Base-by-base conservation (phyloP, 805 yeast species). In the Millerago galiae region DNA sequence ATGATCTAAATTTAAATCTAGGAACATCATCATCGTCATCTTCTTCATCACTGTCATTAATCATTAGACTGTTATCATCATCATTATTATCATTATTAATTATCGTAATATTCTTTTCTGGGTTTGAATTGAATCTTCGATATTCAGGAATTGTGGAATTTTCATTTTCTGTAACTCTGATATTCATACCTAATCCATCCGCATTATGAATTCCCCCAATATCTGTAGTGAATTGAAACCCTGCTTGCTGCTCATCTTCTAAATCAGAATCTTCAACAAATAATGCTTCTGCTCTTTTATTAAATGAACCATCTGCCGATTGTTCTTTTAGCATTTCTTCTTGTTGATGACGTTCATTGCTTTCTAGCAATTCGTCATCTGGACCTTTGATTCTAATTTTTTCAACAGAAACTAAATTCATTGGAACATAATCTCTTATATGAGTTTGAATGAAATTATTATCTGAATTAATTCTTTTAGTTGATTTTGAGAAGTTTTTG, bases 401-500 rank as follows among this genome's bases (percentile, higher is more conserved):
- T 26, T 42, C 42, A 4, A 38, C 16, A 9, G 25, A 24, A 17
- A 38, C 26, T 5, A 37, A n/a, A 16, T 35, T 37, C 39, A 38
- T 35, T 12, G 39, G 40, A 4, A 42, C 45, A 29, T 42, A 42
- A n/a, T 34, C 29, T 13, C 41, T 35, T n/a, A 45, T 31, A 17
- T 47, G 43, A 3, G 69, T 55, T 12, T 60, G 52, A 21, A 59
- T 38, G 5, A 58, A 59, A 13, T 49, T 50, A 34, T 53, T 56
- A 3, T 47, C 45, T 13, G 52, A 41, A 5, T 46, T 38, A 2
- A 35, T 10, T 26, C 44, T 46, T 13, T 49, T 52, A 42, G 58
- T 44, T 21, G 47, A 49, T 39, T 67, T 68, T 3, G 57, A 59
- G 53, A 71, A 71, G 5, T 46, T 56, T 41, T 71, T 71, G 46